Base-by-base conservation (phyloP, 208 protist species). In the Trypanosoma lewisi region DNA sequence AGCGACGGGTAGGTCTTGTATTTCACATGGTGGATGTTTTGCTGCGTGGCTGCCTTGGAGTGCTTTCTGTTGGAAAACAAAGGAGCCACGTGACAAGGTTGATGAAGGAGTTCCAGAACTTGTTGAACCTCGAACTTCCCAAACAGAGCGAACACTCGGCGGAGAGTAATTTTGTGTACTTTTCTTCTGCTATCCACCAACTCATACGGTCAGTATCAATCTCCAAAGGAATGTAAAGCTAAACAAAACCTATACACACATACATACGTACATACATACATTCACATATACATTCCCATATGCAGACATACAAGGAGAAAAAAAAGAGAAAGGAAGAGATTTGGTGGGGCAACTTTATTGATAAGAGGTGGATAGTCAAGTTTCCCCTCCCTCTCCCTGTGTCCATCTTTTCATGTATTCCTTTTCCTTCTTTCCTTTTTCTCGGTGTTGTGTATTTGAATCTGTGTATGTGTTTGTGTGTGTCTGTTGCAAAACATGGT, bases 111-210 rank as follows among this genome's bases (percentile, higher is more conserved):
- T 94, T 96, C 53, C 90, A 96, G 70, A 78, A 63, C 23, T 53
- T 93, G 25, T 51, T 96, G 36, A 91, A 93, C 63, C 63, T 89
- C 33, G 81, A 96, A 68, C 59, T 96, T 6, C 90, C 90, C 5
- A 91, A 91, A 60, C 82, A 94, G 56, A 85, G 87, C 41, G 87
- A 96, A 60, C 87, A 92, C 63, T 78, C 84, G 5, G 59, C 75
- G 21, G 81, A 92, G n/a, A 94, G 87, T 53, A 96, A 96, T 76
- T 89, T 89, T 76, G 79, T 90, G 0, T 96, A 93, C 64, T 94
- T 96, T 59, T 82, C 77, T 17, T 82, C 87, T 14, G 70, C 83
- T 5, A 78, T 86, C 8, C 84, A 87, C 3, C 89, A 96, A 63
- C 72, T 96, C n/a, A 42, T 68, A 30, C 74, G 79, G 16, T 66